Conservation (phyloP, 83 land plant species). For the Larix sibirica region DNA sequence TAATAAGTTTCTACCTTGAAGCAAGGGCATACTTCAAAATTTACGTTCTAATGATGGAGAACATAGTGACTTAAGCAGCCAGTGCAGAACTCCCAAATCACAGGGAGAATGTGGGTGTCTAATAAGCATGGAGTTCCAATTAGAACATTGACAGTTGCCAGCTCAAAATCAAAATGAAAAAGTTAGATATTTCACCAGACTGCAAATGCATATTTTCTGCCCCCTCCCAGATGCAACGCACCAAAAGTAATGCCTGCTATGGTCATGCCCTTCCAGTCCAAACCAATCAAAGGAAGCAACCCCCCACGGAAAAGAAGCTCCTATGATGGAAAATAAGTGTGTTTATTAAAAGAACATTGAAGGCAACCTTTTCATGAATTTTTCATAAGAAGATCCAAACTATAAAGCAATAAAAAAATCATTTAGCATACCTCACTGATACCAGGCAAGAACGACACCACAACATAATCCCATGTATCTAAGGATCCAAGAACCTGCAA, state of each 20-base stretch:
- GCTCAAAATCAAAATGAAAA: constrained; percentile 1
- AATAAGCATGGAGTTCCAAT: constrained; percentile 1
- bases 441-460: constrained; percentile 82
- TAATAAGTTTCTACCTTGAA: too few species aligned
- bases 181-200: constrained; percentile 52
- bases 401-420: background rate
- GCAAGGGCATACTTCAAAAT: background rate
- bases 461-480: constrained; percentile 59
- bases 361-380: background rate
- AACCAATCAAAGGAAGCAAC: constrained; percentile 76
- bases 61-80: background rate
- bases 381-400: constrained; percentile 6
- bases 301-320: constrained; percentile 94
- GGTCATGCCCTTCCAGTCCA: constrained; percentile 61
- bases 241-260: constrained; percentile 72
- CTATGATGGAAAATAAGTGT: constrained; percentile 30
- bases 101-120: background rate
- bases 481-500: constrained; percentile 78
- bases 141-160: background rate
- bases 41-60: background rate
- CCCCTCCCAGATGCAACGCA: constrained; percentile 71
- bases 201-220: constrained; percentile 83
- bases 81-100: background rate
- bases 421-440: constrained; percentile 72
- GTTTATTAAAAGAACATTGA: background rate